Percentiles rank a stretch among this genome's conserved stretches.
Conservation (phyloP, 1,284 basidiomycete species). For the Pascua guehoae region DNA sequence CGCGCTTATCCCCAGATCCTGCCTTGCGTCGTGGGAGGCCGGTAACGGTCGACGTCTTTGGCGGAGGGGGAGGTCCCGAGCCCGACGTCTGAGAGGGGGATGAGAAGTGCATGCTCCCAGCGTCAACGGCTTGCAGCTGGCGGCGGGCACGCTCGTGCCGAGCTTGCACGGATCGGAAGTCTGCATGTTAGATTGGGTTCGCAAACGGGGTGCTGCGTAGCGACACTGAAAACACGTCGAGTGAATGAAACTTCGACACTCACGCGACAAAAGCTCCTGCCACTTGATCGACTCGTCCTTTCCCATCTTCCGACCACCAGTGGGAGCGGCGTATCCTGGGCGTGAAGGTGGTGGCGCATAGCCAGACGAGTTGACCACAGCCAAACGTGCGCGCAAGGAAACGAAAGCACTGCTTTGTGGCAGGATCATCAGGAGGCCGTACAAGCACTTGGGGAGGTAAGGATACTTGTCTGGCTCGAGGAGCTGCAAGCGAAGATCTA, state of each 20-base stretch:
- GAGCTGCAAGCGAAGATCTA: constrained; percentile 92
- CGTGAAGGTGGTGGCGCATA: constrained; percentile 61
- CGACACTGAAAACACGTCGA: neutral
- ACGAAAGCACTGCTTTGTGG: constrained; percentile 97
- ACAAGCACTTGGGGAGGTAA: constrained; percentile 94
- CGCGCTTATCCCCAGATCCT: constrained; percentile 12
- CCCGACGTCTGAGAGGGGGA: too few species aligned
- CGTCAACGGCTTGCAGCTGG: constrained; percentile 39
- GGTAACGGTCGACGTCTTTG: neutral
- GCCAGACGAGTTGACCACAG: constrained; percentile 90
- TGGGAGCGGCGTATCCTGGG: constrained; percentile 34
- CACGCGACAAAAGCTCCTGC: constrained; percentile 75
- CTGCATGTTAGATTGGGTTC: constrained; percentile 15
- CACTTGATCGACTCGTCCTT: constrained; percentile 85
- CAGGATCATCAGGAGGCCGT: constrained; percentile 93
- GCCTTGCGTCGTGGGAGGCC: constrained; percentile 16
- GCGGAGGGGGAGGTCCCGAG: neutral
- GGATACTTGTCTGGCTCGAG: constrained; percentile 96
- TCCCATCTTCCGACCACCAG: constrained; percentile 64
- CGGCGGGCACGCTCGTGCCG: constrained; percentile 83
- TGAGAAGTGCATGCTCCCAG: constrained; percentile 28
- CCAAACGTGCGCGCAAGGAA: constrained; percentile 87
- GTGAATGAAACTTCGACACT: constrained; percentile 43
- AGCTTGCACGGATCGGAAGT: constrained; percentile 74
- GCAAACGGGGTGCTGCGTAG: neutral